A percentile compares a stretch with the other conserved stretches of the same genome.
Conservation (phyloP, 1,139 yeast genomes). For the Trichomonascaceae sp. region DNA sequence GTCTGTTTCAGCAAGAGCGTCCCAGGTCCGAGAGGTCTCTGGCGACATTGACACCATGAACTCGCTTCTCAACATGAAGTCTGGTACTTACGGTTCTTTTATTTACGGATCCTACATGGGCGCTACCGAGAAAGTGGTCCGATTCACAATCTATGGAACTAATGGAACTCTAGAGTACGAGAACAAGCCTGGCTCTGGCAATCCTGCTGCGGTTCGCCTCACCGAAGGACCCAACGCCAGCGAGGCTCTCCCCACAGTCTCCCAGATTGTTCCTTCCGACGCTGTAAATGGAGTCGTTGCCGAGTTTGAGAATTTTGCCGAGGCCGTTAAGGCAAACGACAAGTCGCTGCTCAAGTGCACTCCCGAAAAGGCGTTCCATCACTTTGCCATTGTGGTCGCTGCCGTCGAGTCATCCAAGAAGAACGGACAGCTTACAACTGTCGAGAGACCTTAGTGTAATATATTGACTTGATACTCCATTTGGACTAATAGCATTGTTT, state of each 20-base stretch:
- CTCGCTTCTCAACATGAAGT: conserved; percentile 48
- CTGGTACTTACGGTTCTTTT: conserved; percentile 72
- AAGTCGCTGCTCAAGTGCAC: conserved; percentile 43
- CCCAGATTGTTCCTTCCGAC: conserved; percentile 33
- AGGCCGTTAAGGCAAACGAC: conserved; percentile 54
- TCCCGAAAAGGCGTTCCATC: conserved; percentile 78
- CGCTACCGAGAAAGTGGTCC: conserved; percentile 55
- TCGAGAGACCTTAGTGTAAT: conserved; percentile 24
- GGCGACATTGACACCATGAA: conserved; percentile 74
- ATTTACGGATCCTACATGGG: conserved; percentile 89
- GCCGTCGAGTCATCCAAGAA: conserved; percentile 56
- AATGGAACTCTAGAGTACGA: conserved; percentile 62
- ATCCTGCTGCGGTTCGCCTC: conserved; percentile 31
- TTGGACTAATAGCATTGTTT: no score
- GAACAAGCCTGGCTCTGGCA: conserved; percentile 37
- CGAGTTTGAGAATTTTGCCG: conserved; percentile 65
- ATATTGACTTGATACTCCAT: no score
- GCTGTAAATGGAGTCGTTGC: conserved; percentile 46
- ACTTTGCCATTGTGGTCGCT: conserved; percentile 79
- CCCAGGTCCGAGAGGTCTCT: conserved; percentile 58
- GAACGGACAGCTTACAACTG: conserved; percentile 45
- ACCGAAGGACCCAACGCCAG: conserved; percentile 36
- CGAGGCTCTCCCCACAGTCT: conserved; percentile 31
- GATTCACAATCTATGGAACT: conserved; percentile 60
- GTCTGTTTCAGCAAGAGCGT: conserved; percentile 57